A percentile compares a stretch with the other conserved stretches of the same genome.
phyloP scores from a whole-genome alignment of 352 stramenopile species.

The Phytophthora sp. region DNA sequence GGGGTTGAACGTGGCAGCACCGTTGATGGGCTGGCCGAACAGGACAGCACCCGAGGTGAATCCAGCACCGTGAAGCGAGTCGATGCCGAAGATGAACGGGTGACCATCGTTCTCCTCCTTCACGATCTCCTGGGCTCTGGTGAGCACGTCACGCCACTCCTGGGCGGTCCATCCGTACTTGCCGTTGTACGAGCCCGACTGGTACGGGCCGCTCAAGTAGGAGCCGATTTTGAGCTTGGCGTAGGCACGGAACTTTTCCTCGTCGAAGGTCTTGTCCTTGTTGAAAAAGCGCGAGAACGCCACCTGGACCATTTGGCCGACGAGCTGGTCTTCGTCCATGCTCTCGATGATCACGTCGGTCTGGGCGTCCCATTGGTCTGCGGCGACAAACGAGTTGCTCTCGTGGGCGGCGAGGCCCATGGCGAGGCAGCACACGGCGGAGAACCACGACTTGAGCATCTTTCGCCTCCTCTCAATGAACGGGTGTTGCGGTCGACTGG shows the following conservation, averaged over 20 bases:
- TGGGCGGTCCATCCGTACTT: conserved; percentile 55
- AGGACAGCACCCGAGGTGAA: conserved; percentile 82
- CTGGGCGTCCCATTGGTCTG: conserved; percentile 39
- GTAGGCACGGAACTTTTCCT: conserved; percentile 63
- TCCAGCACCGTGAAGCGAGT: conserved; percentile 89
- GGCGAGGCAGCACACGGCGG: conserved; percentile 25
- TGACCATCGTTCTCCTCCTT: conserved; percentile 64
- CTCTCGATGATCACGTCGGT: conserved; percentile 40
- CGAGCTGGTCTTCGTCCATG: conserved; percentile 40
- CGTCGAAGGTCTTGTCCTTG: conserved; percentile 59
- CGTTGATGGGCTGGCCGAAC: conserved; percentile 90
- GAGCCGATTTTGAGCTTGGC: conserved; percentile 85
- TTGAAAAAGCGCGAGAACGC: conserved; percentile 77
- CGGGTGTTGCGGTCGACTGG: conserved; percentile 16
- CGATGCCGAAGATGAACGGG: conserved; percentile 88
- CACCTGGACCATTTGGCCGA: conserved; percentile 92
- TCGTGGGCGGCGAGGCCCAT: conserved; percentile 19
- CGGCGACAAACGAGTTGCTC: conserved; percentile 6
- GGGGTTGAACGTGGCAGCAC: conserved; percentile 88
- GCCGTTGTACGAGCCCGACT: conserved; percentile 26
- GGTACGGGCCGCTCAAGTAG: conserved; percentile 80
- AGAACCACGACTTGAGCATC: conserved; percentile 43
- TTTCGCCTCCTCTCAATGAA: conserved; percentile 7
- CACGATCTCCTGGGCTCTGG: conserved; percentile 76
- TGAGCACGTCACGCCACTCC: conserved; percentile 73